phyloP scores from a whole-genome alignment of 345 rosid genomes.

The Camelina neglecta region DNA sequence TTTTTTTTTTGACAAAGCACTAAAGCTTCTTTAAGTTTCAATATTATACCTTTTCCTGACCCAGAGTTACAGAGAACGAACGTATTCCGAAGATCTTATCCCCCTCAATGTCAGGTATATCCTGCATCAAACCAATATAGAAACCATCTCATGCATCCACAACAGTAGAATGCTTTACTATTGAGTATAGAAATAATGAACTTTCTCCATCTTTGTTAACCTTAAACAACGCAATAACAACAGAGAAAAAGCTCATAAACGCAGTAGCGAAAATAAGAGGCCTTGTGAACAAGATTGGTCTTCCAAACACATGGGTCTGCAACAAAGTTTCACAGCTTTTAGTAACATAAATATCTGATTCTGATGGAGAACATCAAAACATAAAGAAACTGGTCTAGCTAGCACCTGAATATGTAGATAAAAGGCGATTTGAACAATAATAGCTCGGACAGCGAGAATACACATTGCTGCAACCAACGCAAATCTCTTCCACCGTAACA shows the following conservation, averaged over 20 bases:
- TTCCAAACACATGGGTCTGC: conserved; percentile 81
- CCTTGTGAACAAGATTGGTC: conserved; percentile 65
- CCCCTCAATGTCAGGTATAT: conserved; percentile 97
- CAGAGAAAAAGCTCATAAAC: conserved; percentile 97
- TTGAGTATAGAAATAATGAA: background rate
- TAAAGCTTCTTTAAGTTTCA: background rate
- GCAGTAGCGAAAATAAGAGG: conserved; percentile 91
- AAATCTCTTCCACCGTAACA: conserved; percentile 92
- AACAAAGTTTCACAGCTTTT: conserved; percentile 12
- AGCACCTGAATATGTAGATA: conserved; percentile 88
- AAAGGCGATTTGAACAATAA: conserved; percentile 90
- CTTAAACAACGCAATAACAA: conserved; percentile 95
- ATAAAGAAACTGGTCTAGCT: conserved; percentile 13
- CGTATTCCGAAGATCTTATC: conserved; percentile 83
- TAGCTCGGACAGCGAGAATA: conserved; percentile 92
- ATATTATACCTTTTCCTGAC: conserved; percentile 69
- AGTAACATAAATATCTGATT: background rate
- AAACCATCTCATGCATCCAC: conserved; percentile 11
- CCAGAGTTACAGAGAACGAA: conserved; percentile 82
- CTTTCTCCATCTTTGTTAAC: conserved; percentile 45
- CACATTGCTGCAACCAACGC: conserved; percentile 96
- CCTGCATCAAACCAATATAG: conserved; percentile 50
- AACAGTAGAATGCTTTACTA: background rate
- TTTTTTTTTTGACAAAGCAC: background rate
- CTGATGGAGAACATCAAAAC: background rate